Base-by-base conservation (phyloP, 2,329 filamentous ascomycete species). In the Cercospora berteroae region DNA sequence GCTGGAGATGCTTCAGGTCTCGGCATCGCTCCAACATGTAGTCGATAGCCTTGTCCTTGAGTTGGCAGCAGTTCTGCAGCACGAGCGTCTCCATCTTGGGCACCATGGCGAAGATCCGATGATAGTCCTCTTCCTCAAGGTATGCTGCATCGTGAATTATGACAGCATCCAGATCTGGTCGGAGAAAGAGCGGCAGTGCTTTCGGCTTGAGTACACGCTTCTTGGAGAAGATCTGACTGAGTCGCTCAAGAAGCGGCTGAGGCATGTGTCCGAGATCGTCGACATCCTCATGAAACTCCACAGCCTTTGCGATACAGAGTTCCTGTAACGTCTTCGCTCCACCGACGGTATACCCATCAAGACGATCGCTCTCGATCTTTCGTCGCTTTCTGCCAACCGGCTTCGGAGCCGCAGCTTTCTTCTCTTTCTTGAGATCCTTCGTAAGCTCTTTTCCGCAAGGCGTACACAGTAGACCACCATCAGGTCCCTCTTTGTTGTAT, bases 381-480 rank as follows among this genome's bases (percentile, higher is more conserved):
- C 94, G 88, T 44, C 92, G 88, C 63, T 85, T 86, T 60, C 87
- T 86, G 20, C 85, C 86, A 59, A 84, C 77, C 44, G 83, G 80
- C 68, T 86, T 85, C 76, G 88, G 84, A 71, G 85, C 83, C 71
- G 84, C 85, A 59, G 84, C 83, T 75, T 87, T 87, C 74, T 86
- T 85, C 66, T 83, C 81, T 20, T 83, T 81, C 68, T 90, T 89
- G 65, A 87, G 84, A 25, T 90, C 87, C 69, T 91, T 89, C 48
- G 86, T 86, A 60, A 91, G 79, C 69, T 92, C 87, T 74, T 90
- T 93, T 23, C 92, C 90, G 75, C 94, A 98, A 23, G 91, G 88
- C 3, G 85, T 84, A 77, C 94, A 98, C 1, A 97, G 83, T n/a
- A 98, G 83, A 16, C 93, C 93, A 4, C 94, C 94, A n/a, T 90